Evolutionary conservation across 2,329 filamentous ascomycete species (phyloP).

Genomic region (Aspergillus quadricinctus): DNA sequence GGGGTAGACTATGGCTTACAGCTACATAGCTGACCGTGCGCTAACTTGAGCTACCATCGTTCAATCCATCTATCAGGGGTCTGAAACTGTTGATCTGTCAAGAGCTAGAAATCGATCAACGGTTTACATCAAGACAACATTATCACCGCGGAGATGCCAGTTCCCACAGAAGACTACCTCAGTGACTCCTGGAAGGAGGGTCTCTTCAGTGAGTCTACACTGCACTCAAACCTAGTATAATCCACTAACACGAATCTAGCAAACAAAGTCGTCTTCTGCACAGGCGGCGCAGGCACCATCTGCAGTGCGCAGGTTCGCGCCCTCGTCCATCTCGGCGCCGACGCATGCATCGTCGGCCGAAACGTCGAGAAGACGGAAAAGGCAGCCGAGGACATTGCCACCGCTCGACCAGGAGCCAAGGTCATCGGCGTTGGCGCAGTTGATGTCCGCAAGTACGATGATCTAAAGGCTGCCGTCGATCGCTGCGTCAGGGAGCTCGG

Average conservation of each 20-base stretch:
- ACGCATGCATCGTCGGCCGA: slow-evolving; percentile 90
- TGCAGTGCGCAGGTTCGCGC: slow-evolving; percentile 92
- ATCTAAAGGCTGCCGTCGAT: slow-evolving; percentile 69
- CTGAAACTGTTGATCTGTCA: neutral
- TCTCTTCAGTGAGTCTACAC: slow-evolving; percentile 66
- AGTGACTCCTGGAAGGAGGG: slow-evolving; percentile 82
- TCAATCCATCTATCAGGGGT: neutral
- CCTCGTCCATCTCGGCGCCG: slow-evolving; percentile 82
- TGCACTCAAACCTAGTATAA: neutral
- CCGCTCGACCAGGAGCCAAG: slow-evolving; percentile 70
- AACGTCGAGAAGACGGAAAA: slow-evolving; percentile 82
- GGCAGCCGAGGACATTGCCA: slow-evolving; percentile 76
- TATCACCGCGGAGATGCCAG: slow-evolving; percentile 50
- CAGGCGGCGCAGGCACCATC: slow-evolving; percentile 88
- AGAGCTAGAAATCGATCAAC: neutral
- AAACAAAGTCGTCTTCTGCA: slow-evolving; percentile 89
- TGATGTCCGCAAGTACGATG: slow-evolving; percentile 69
- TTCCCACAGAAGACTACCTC: slow-evolving; percentile 70
- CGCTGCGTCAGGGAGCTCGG: slow-evolving; percentile 78
- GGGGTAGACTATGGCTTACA: neutral
- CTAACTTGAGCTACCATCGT: neutral
- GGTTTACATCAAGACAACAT: neutral
- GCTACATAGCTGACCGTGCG: neutral
- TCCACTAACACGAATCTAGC: slow-evolving; percentile 46
- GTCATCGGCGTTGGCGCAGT: slow-evolving; percentile 78